Evolutionary conservation across 2,329 filamentous ascomycete genomes (phyloP), one percentile per base, ranked within the genome.

Genomic region (Microthyrium microscopicum): DNA sequence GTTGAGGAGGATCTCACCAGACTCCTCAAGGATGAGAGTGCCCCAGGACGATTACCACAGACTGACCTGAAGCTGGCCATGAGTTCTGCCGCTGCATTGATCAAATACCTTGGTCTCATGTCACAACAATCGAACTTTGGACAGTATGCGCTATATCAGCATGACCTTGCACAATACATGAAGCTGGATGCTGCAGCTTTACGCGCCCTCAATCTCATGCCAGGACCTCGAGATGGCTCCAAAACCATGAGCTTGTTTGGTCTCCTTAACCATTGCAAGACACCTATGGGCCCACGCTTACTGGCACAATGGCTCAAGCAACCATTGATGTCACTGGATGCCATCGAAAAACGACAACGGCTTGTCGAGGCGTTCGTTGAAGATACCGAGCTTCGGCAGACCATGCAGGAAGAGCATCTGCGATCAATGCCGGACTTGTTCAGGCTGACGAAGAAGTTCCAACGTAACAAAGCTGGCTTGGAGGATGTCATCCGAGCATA

Each of bases 231-330:
- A 42, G 89, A 98, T 49, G 89, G 89, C 2, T 71, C 83, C n/a
- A 95, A 94, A 61, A 91, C 73, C 1, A 98, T 98, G 89, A 95
- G 85, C 50, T 54, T 98, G 33, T 98, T 81, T 46, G 89, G 89
- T 1, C 61, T 98, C 13, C 64, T 98, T 26, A 95, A 98, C 47
- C 85, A 95, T 54, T 98, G 89, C 73, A 95, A 93, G 55, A 98
- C 89, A 1, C 82, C 89, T 0, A 75, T 92, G 1, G 89, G 89
- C 11, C 92, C 85, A 47, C 70, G 91, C 30, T 55, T 98, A 37
- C 62, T 98, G 20, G 77, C 87, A 1, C 91, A 98, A 51, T 98
- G 89, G 89, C 63, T 98, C 34, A 98, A 98, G 57, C 89, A 98
- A 53, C 89, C 89, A 1, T 60, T 98, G 25, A 98, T 98, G 89